Evolutionary conservation across 331 rosid genomes (phyloP), one percentile per base, ranked within the genome.

Genomic region (Phaseolus coccineus): DNA sequence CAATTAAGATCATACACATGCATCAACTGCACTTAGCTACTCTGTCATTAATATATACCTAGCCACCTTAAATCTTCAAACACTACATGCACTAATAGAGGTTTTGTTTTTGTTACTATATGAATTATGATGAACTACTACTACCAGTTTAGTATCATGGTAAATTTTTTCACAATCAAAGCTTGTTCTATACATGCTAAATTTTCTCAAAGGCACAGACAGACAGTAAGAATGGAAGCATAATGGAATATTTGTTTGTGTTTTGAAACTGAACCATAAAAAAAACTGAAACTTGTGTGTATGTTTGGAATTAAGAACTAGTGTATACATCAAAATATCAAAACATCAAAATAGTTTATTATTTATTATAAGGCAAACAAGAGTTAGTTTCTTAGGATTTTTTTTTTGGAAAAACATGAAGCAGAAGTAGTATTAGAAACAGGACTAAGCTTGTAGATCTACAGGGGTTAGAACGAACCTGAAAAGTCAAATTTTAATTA

Each of bases 391-490:
- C 40, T 7, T 7, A 7, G 1, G 4, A 2, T 33, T 2, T 2
- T 8, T 35, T 7, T 39, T 7, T 4, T 35, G 40, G 44, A 39
- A 10, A 39, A 39, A 37, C 8, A 37, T 6, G 63, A 71, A 71
- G n/a, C 28, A 52, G 33, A n/a, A 48, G 42, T 6, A 8, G 48
- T 16, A 52, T 24, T 71, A 33, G 15, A 53, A 19, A 33, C n/a
- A 51, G 28, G 47, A 16, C 3, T 35, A n/a, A 64, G 69, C 28
- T 64, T 69, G 2, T 48, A 30, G 39, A 71, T 50, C 5, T 51
- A 33, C 1, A n/a, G 59, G 0, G 47, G 10, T 69, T 31, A 30
- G 30, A 78, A 69, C 82, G 35, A 70, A 79, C 82, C 82, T 79
- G 44, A 58, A 46, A 28, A 57, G 11, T 39, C n/a, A 44, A 68